Evolutionary conservation across 2,329 filamentous ascomycete species (phyloP).

Genomic region (Thielaviopsis ethacetica): DNA sequence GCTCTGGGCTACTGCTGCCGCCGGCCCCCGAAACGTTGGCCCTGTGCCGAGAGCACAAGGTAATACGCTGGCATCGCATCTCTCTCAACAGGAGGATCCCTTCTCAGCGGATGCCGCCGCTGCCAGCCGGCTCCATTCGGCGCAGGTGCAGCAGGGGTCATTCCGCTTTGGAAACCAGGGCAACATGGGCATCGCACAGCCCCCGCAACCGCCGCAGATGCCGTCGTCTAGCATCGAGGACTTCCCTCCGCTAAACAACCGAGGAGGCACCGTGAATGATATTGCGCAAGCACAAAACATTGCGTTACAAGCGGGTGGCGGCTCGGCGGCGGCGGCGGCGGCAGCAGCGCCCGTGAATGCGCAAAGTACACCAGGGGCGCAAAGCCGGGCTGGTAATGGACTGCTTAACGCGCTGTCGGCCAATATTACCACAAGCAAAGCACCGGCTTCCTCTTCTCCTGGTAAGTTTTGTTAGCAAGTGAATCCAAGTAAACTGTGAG

Average conservation of each 20-base stretch:
- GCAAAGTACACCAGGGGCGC: constrained; percentile 15
- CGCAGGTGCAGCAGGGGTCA: constrained; percentile 2
- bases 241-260: constrained; percentile 44
- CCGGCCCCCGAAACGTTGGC: constrained; percentile 29
- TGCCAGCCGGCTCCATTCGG: constrained; percentile 14
- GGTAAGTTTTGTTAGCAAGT: not conserved
- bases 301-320: constrained; percentile 1
- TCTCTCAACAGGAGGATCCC: constrained; percentile 31
- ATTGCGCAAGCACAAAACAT: constrained; percentile 2
- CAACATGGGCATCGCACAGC: constrained; percentile 1
- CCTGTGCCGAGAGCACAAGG: constrained; percentile 34
- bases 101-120: constrained; percentile 35
- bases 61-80: constrained; percentile 34
- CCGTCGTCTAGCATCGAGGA: constrained; percentile 38
- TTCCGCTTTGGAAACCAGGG: constrained; percentile 39
- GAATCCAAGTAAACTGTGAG: not conserved
- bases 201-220: constrained; percentile 24
- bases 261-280: constrained; percentile 36
- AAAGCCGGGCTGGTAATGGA: constrained; percentile 38
- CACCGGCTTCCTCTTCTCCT: not conserved
- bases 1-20: constrained; percentile 36
- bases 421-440: constrained; percentile 21
- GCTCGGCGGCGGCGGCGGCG: not conserved
- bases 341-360: constrained; percentile 18
- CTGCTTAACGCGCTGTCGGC: constrained; percentile 48